Evolutionary conservation across 305 asterid species (phyloP), one percentile per base, ranked within the genome.

Genomic region (Plantago coronopus): DNA sequence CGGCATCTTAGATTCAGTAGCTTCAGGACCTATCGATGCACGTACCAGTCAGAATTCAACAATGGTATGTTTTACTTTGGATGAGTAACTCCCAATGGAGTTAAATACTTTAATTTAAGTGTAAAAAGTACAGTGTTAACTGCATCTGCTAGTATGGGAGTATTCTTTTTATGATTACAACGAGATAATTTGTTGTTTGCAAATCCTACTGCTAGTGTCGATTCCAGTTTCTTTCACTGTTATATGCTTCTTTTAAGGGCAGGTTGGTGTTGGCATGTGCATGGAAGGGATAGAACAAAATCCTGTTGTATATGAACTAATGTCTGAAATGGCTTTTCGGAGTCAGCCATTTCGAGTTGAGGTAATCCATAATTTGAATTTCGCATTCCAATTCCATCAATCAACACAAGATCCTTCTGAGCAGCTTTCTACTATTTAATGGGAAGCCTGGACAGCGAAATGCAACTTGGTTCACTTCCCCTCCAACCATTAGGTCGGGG

Each of bases 261-360:
- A 93, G 99, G 67, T 93, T 64, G 99, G 99, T 62, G 99, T 89
- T 38, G 97, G 97, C 57, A 85, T 87, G 97, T 89, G 99, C 86
- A 93, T 93, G 99, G 97, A 93, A 85, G 99, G 99, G 73, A 89
- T 85, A 55, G 99, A 93, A 74, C 96, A 93, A 0, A 93, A 93
- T 73, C 99, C 99, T 14, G 95, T 93, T 42, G 97, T 86, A 17
- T 93, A 79, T 57, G 99, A 93, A 81, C 87, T 87, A 67, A 93
- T 93, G 99, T 75, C 96, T 38, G 99, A 93, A 80, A 93, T 89
- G 99, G 96, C 97, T 46, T 89, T 86, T 77, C 84, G 88, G 72
- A 77, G 81, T 57, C 74, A 76, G 68, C 69, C 61, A 12, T 70
- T 89, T 54, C 78, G 79, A 62, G 66, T 85, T 61, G 78, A 89